Conservation (phyloP, 2,329 filamentous ascomycete species). For the Sporothrix humicola region DNA sequence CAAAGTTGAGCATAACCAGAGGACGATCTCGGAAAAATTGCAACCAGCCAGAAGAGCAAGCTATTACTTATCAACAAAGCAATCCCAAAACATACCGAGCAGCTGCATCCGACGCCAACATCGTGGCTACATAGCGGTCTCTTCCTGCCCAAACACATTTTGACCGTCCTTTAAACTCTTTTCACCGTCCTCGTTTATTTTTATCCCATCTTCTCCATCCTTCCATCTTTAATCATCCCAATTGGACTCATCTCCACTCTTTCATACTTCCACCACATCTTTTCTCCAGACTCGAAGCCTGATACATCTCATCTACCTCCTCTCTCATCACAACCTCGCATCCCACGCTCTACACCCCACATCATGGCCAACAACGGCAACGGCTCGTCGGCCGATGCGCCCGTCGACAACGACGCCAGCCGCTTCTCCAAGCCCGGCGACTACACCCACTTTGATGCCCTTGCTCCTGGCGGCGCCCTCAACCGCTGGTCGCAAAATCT, state of each 20-base stretch:
- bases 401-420: not conserved
- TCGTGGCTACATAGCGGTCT: too few species aligned
- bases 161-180: not conserved
- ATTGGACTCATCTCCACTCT: too few species aligned
- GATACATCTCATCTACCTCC: not conserved
- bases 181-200: not conserved
- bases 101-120: too few species aligned
- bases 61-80: too few species aligned
- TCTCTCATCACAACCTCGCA: not conserved
- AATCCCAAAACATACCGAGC: too few species aligned
- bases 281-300: not conserved
- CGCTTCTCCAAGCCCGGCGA: constrained; percentile 54
- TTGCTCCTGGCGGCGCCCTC: constrained; percentile 62
- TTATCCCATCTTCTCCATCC: not conserved
- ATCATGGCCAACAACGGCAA: constrained; percentile 1
- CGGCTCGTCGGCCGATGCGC: not conserved
- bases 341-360: not conserved
- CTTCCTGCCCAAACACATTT: not conserved
- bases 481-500: constrained; percentile 87
- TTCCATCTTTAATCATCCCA: not conserved
- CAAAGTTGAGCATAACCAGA: too few species aligned
- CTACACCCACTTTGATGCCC: constrained; percentile 59
- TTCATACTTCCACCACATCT: not conserved
- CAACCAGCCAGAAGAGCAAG: too few species aligned
- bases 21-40: too few species aligned